phyloP scores from a whole-genome alignment of 768 basidiomycete genomes.

The Mycena latifolia region DNA sequence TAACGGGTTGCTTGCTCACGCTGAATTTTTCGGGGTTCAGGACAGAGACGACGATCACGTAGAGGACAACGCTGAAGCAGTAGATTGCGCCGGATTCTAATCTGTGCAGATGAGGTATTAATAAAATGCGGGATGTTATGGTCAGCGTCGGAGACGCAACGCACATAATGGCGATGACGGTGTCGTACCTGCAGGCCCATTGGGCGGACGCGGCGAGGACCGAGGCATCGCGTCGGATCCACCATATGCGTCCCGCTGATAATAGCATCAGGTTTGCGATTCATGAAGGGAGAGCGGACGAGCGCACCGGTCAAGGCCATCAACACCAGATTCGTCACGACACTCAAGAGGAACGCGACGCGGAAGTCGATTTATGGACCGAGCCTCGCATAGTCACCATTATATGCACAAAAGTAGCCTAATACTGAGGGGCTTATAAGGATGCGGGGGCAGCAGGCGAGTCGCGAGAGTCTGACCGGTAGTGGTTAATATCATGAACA shows the following conservation, averaged over 20 bases:
- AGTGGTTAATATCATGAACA: slow-evolving; percentile 6
- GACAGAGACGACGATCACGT: background rate
- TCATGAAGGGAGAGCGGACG: background rate
- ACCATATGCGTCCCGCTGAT: no score
- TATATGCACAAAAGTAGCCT: slow-evolving; percentile 6
- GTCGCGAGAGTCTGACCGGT: background rate
- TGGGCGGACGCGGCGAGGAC: background rate
- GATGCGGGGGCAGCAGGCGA: background rate
- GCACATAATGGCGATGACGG: slow-evolving; percentile 12
- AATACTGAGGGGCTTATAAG: background rate
- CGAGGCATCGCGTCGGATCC: background rate
- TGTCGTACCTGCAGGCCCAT: slow-evolving; percentile 3
- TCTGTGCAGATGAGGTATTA: background rate
- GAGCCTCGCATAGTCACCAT: background rate
- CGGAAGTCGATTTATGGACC: slow-evolving; percentile 1
- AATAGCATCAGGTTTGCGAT: no score
- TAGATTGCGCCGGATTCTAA: slow-evolving; percentile 21
- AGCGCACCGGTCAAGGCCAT: slow-evolving; percentile 15
- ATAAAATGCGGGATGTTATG: background rate
- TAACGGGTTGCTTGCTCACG: no score
- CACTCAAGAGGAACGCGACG: background rate
- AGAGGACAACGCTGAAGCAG: slow-evolving; percentile 1
- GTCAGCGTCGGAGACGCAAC: background rate
- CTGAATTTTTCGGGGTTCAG: background rate
- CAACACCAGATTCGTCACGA: slow-evolving; percentile 13